Conservation (phyloP, 2,329 filamentous ascomycete genomes). For the Verticillium nonalfalfae region DNA sequence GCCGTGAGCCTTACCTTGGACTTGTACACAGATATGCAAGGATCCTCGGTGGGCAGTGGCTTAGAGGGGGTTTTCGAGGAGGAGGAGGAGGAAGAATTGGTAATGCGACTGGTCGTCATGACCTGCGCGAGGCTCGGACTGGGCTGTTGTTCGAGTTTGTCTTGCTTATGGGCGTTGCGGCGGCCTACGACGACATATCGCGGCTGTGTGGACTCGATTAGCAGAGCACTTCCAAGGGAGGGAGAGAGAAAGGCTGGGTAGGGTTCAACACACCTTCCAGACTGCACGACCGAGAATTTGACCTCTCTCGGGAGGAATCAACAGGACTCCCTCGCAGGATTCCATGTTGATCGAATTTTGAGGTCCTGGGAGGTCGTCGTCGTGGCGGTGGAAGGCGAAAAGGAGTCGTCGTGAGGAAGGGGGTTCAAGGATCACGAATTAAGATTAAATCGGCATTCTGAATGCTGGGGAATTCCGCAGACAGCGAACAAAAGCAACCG, state of each 20-base stretch:
- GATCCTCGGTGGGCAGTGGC: slow-evolving; percentile 25
- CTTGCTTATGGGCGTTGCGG: slow-evolving; percentile 18
- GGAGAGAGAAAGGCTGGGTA: neutral
- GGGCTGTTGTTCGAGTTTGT: slow-evolving; percentile 24
- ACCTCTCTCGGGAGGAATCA: slow-evolving; percentile 43
- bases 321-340: slow-evolving; percentile 35
- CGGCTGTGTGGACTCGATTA: slow-evolving; percentile 30
- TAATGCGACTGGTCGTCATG: slow-evolving; percentile 29
- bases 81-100: slow-evolving; percentile 21
- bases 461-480: neutral
- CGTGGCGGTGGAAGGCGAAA: neutral
- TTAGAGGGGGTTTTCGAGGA: slow-evolving; percentile 8
- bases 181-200: slow-evolving; percentile 53
- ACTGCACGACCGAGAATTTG: slow-evolving; percentile 42
- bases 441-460: neutral
- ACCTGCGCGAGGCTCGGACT: slow-evolving; percentile 32
- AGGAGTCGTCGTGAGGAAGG: neutral
- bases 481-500: neutral
- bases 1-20: slow-evolving; percentile 34
- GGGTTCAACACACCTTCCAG: slow-evolving; percentile 39
- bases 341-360: slow-evolving; percentile 6
- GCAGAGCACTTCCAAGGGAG: slow-evolving; percentile 3
- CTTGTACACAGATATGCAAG: slow-evolving; percentile 50
- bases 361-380: neutral
- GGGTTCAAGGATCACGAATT: neutral